phyloP scores from a whole-genome alignment of 1,284 basidiomycete species.

The Abortiporus biennis region DNA sequence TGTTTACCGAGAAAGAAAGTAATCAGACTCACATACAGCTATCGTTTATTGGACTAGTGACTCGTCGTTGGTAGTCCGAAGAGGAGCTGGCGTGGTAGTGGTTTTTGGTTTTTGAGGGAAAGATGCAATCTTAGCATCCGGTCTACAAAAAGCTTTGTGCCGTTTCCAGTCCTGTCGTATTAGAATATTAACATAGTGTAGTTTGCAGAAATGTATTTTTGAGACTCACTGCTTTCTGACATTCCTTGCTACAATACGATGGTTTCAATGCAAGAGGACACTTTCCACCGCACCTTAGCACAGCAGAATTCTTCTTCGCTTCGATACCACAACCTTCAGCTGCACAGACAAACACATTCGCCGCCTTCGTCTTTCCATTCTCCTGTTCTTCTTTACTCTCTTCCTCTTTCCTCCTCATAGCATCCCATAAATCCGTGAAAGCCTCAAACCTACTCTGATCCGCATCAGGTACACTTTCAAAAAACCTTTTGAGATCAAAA shows the following conservation, averaged over 20 bases:
- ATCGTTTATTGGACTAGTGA: no score
- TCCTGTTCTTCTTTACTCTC: background rate
- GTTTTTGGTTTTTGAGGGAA: no score
- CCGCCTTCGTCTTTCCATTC: background rate
- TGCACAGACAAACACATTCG: constrained; percentile 9
- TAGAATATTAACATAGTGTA: background rate
- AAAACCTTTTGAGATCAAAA: background rate
- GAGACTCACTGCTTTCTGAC: constrained; percentile 10
- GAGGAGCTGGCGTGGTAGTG: no score
- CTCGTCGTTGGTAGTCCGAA: no score
- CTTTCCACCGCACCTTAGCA: constrained; percentile 11
- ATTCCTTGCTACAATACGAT: constrained; percentile 16
- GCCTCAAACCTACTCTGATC: background rate
- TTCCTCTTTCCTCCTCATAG: background rate
- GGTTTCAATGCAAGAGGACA: constrained; percentile 12
- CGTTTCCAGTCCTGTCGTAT: constrained; percentile 10
- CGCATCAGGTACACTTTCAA: background rate
- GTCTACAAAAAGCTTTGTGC: constrained; percentile 10
- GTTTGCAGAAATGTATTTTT: background rate
- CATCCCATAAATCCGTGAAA: background rate
- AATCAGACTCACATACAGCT: no score
- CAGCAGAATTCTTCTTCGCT: constrained; percentile 11
- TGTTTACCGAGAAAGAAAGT: no score
- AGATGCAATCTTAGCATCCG: background rate
- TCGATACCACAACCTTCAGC: constrained; percentile 13